A percentile compares a stretch with the other conserved stretches of the same genome.
Conservation (phyloP, 2,329 filamentous ascomycete genomes). For the Colletotrichum australisinense region DNA sequence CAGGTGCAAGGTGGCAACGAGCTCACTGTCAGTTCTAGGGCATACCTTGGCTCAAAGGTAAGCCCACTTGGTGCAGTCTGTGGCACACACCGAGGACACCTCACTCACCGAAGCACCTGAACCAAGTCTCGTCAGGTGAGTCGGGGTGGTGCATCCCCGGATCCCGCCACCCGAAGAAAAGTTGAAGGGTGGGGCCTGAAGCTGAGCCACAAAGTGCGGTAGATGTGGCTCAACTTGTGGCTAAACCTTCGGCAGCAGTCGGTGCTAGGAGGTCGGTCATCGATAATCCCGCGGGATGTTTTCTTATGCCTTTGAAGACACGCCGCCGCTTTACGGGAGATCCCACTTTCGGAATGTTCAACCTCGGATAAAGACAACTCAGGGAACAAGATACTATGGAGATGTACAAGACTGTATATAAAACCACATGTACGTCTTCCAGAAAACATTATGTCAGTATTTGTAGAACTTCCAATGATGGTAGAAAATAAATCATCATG, state of each 20-base stretch:
- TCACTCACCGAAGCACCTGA: not conserved
- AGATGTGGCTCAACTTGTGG: not conserved
- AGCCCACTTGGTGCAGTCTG: conserved; percentile 13
- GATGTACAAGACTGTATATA: not conserved
- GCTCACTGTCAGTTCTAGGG: too few relatives aligned
- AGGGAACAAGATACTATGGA: not conserved
- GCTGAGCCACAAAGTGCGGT: not conserved
- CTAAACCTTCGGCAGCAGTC: conserved; percentile 21
- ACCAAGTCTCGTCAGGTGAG: too few relatives aligned
- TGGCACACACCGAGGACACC: not conserved
- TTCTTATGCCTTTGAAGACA: conserved; percentile 10
- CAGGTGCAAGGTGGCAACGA: not conserved
- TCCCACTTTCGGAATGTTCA: not conserved
- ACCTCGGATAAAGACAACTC: conserved; percentile 8
- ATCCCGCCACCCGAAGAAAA: not conserved
- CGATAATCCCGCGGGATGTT: conserved; percentile 25
- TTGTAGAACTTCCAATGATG: too few relatives aligned
- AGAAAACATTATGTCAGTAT: not conserved
- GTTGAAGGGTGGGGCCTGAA: not conserved
- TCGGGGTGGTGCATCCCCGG: too few relatives aligned
- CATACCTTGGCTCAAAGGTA: too few relatives aligned
- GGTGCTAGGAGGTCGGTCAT: conserved; percentile 26
- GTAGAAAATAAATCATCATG: too few relatives aligned
- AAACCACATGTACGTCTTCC: rapidly evolving
- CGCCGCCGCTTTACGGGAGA: conserved; percentile 7